Evolutionary conservation across 257 asterid species (phyloP).

Genomic region (Verbena officinalis): DNA sequence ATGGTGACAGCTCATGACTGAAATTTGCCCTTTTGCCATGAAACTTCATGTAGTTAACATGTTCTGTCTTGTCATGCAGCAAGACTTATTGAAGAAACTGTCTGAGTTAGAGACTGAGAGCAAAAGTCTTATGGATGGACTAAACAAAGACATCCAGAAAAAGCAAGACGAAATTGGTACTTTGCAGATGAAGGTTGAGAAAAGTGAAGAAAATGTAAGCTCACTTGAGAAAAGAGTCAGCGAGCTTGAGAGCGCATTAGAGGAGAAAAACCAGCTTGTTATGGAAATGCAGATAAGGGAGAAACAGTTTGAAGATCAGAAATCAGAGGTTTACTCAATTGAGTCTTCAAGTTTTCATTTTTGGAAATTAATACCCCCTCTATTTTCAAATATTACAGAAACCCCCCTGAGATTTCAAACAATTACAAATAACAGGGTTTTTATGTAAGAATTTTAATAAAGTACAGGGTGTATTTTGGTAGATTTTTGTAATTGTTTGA

Average conservation of each 20-base stretch:
- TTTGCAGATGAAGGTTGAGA: slow-evolving; percentile 60
- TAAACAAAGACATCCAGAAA: slow-evolving; percentile 56
- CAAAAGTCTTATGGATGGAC: slow-evolving; percentile 57
- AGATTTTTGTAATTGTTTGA: no score
- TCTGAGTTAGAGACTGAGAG: slow-evolving; percentile 68
- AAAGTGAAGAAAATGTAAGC: slow-evolving; percentile 46
- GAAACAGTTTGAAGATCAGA: slow-evolving; percentile 68
- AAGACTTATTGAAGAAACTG: slow-evolving; percentile 60
- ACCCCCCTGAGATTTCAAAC: no score
- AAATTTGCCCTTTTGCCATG: slow-evolving; percentile 32
- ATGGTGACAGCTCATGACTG: slow-evolving; percentile 57
- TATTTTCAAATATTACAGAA: no score
- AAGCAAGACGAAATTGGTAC: slow-evolving; percentile 66
- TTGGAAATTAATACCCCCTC: no score
- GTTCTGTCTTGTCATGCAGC: slow-evolving; percentile 58
- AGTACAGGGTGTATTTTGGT: no score
- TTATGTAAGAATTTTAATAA: no score
- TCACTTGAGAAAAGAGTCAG: slow-evolving; percentile 63
- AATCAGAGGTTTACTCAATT: slow-evolving; percentile 59
- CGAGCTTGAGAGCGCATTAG: slow-evolving; percentile 57
- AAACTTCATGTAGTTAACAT: slow-evolving; percentile 19
- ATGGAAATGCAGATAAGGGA: slow-evolving; percentile 61
- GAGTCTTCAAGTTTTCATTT: slow-evolving; percentile 20
- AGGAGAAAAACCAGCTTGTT: slow-evolving; percentile 68
- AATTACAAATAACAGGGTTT: no score